phyloP scores from a whole-genome alignment of 2,329 filamentous ascomycete species.

The Penicillium expansum region DNA sequence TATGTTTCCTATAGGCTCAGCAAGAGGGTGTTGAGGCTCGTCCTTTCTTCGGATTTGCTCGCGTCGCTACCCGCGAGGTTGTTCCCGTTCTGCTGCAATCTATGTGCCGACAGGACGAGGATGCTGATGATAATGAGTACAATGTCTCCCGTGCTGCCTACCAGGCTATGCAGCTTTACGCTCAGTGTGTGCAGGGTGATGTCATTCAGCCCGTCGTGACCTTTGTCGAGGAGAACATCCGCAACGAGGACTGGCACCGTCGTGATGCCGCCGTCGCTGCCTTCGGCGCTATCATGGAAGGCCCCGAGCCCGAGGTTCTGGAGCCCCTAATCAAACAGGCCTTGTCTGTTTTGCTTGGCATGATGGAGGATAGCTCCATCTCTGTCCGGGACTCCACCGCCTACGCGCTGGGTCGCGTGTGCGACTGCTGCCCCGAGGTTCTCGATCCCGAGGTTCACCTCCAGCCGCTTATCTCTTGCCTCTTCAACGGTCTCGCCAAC shows the following conservation, averaged over 20 bases:
- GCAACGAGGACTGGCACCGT: constrained; percentile 88
- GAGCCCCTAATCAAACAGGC: constrained; percentile 96
- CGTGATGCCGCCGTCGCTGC: constrained; percentile 95
- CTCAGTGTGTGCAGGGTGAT: constrained; percentile 80
- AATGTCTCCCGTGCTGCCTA: constrained; percentile 93
- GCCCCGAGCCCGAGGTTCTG: constrained; percentile 86
- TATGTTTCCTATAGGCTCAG: constrained; percentile 47
- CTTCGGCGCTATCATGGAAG: constrained; percentile 98
- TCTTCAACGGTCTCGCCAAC: constrained; percentile 86
- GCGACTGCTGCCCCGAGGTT: constrained; percentile 85
- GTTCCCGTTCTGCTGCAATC: constrained; percentile 85
- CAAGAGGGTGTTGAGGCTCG: constrained; percentile 78
- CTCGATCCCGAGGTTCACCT: constrained; percentile 84
- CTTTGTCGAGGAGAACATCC: constrained; percentile 89
- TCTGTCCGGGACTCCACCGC: constrained; percentile 95
- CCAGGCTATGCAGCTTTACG: constrained; percentile 92
- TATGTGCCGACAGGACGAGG: constrained; percentile 95
- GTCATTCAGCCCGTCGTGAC: constrained; percentile 82
- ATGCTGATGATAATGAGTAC: constrained; percentile 95
- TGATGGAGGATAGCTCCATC: constrained; percentile 84
- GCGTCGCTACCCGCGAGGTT: constrained; percentile 89
- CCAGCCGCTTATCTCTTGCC: constrained; percentile 76
- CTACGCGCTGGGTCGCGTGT: constrained; percentile 93
- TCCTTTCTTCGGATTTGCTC: constrained; percentile 92
- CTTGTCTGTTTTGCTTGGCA: constrained; percentile 83